Evolutionary conservation across 768 basidiomycete species (phyloP).

Genomic region (Leucocoprinus leucothites): DNA sequence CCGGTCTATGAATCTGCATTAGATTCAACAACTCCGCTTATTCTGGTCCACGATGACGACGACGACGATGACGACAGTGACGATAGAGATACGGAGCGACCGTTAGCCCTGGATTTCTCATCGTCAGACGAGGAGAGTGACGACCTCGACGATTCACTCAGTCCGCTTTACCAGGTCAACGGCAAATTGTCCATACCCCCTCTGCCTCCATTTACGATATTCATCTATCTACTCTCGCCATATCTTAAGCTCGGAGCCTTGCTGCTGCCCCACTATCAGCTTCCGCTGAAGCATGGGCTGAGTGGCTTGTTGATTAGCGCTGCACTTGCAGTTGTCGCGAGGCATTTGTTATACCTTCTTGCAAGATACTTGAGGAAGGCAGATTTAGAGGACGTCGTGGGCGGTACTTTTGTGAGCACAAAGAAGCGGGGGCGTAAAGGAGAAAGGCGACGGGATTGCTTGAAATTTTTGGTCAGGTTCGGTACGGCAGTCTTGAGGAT

Average conservation of each 20-base stretch:
- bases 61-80: constrained; percentile 31
- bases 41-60: constrained; percentile 59
- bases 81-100: constrained; percentile 10
- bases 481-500: constrained; percentile 45
- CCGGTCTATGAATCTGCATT: constrained; percentile 25
- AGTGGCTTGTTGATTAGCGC: constrained; percentile 51
- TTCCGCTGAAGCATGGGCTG: constrained; percentile 49
- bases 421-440: constrained; percentile 42
- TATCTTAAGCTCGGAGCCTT: constrained; percentile 72
- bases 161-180: constrained; percentile 41
- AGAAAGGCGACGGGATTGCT: constrained; percentile 38
- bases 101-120: constrained; percentile 33
- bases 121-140: constrained; percentile 28
- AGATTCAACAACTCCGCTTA: constrained; percentile 51
- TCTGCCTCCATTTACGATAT: constrained; percentile 53
- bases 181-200: constrained; percentile 42
- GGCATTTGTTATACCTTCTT: constrained; percentile 78
- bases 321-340: constrained; percentile 53
- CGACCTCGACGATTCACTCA: constrained; percentile 47
- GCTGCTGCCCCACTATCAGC: constrained; percentile 45
- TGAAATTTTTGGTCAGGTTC: constrained; percentile 43
- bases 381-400: constrained; percentile 62
- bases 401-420: constrained; percentile 50
- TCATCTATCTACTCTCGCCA: constrained; percentile 68
- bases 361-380: constrained; percentile 64